Conservation (phyloP, 192 early-diverging fungal species). For the Coemansia sp. region DNA sequence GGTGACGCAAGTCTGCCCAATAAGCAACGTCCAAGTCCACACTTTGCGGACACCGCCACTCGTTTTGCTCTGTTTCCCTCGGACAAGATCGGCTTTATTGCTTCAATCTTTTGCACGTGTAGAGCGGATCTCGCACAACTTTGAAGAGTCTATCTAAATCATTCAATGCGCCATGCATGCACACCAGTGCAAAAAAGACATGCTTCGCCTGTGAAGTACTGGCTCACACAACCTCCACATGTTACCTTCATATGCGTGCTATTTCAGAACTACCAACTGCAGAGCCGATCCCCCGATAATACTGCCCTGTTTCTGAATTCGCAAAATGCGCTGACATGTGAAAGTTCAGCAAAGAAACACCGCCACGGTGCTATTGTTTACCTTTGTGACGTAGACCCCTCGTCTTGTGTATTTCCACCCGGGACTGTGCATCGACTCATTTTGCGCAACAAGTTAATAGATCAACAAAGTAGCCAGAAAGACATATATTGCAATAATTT, state of each 20-base stretch:
- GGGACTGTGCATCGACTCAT: neutral
- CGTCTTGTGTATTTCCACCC: neutral
- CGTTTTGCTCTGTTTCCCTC: neutral
- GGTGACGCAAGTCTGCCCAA: slow-evolving; percentile 17
- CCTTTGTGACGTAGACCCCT: neutral
- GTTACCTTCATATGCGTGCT: neutral
- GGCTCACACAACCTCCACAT: slow-evolving; percentile 3
- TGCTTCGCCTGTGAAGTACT: neutral
- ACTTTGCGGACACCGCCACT: neutral
- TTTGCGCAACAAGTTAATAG: neutral
- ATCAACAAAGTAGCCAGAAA: neutral
- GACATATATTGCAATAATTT: neutral
- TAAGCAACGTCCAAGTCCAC: slow-evolving; percentile 43
- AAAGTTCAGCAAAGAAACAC: slow-evolving; percentile 1
- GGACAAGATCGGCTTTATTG: neutral
- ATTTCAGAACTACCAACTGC: neutral
- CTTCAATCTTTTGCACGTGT: neutral
- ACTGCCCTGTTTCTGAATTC: neutral
- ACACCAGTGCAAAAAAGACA: neutral
- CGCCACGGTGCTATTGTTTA: neutral
- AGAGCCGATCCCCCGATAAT: neutral
- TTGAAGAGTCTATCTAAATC: neutral
- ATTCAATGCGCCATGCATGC: slow-evolving; percentile 7
- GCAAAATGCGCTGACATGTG: slow-evolving; percentile 12
- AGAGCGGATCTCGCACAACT: neutral